Base-by-base conservation (phyloP, 148 eudicot genomes). In the Talinum fruticosum region DNA sequence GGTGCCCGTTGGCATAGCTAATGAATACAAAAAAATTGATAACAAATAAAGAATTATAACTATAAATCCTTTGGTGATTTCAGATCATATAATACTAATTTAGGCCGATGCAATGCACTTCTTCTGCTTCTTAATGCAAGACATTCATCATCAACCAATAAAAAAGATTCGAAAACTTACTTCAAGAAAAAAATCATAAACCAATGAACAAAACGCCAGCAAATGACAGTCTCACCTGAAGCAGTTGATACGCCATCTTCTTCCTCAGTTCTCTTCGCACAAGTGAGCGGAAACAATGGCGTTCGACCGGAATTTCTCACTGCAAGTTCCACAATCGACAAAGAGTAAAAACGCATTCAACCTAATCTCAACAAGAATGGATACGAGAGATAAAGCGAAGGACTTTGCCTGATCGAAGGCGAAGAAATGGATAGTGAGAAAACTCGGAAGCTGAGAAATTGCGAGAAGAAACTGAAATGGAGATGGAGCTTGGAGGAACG, bases 161-260 rank as follows among this genome's bases (percentile, higher is more conserved):
- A n/a, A n/a, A n/a, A n/a, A n/a, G n/a, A n/a, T n/a, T n/a, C n/a
- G n/a, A n/a, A n/a, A n/a, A n/a, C n/a, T n/a, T n/a, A n/a, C n/a
- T n/a, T n/a, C n/a, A n/a, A n/a, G n/a, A n/a, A n/a, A n/a, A n/a
- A n/a, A n/a, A n/a, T n/a, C n/a, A 51, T 1, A 47, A 35, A 57
- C 16, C 16, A 51, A 19, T 5, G 16, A 37, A 33, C 24, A 33
- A 26, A 53, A 23, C 67, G 62, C 33, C 16, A 65, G 32, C 28
- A 36, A 69, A 65, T n/a, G 54, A 49, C 49, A 51, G 23, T 15
- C n/a, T 54, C 66, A 92, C 94, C 92, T 82, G 90, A 87, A 66
- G 76, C 45, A 45, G 88, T 78, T 66, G 88, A 89, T 44, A 84
- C 64, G 75, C 73, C 90, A 64, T 87, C 90, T 80, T 89, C 91